Conservation (phyloP, 73 alveolate genomes). For the Urostyla sp. region DNA sequence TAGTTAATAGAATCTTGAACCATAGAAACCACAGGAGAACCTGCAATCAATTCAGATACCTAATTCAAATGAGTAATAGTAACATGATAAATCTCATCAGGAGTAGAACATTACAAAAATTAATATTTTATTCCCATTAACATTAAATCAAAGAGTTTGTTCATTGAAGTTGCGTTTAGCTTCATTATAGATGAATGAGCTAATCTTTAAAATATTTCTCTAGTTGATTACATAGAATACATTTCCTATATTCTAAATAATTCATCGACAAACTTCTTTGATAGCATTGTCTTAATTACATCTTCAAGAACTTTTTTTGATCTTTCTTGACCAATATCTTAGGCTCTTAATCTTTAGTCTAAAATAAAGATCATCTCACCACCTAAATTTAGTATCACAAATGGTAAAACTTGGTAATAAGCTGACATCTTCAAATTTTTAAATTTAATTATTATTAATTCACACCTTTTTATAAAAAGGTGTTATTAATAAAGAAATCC, state of each 20-base stretch:
- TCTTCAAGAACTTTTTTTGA: conserved; percentile 86
- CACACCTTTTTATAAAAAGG: too few species aligned
- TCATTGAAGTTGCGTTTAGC: conserved; percentile 94
- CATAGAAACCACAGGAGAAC: conserved; percentile 67
- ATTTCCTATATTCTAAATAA: conserved; percentile 87
- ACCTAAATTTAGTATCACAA: conserved; percentile 89
- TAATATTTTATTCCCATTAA: conserved; percentile 94
- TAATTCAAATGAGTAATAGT: conserved; percentile 86
- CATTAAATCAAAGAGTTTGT: conserved; percentile 96
- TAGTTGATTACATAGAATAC: conserved; percentile 84
- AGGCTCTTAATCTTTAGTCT: conserved; percentile 92
- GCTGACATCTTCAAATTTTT: conserved; percentile 78
- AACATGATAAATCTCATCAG: conserved; percentile 93
- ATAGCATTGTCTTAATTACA: conserved; percentile 88
- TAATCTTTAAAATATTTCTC: conserved; percentile 91
- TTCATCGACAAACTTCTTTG: conserved; percentile 91
- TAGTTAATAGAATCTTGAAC: conserved; percentile 66
- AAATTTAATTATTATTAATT: neutral
- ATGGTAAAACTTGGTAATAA: conserved; percentile 86
- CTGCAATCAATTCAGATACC: conserved; percentile 71
- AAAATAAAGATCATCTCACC: conserved; percentile 96
- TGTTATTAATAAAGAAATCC: too few species aligned
- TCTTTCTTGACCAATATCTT: conserved; percentile 83
- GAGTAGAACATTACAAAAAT: conserved; percentile 75
- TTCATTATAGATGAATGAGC: conserved; percentile 98